phyloP scores from a whole-genome alignment of 306 rosid genomes.

The Canavalia ensiformis region DNA sequence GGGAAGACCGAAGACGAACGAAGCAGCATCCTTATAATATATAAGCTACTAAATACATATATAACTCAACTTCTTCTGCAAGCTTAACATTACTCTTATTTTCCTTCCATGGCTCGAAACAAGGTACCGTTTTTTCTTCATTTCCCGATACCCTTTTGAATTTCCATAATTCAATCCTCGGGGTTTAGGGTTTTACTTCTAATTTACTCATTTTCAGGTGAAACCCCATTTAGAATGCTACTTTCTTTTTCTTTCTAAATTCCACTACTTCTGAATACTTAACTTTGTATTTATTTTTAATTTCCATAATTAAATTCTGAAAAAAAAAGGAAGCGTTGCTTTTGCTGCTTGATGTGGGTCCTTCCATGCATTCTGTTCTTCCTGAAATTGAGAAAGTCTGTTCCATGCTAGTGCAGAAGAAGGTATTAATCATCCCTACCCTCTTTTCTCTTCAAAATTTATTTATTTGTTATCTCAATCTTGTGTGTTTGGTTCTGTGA shows the following conservation, averaged over 20 bases:
- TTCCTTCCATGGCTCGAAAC: conserved; percentile 73
- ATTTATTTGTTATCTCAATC: neutral
- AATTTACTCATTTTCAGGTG: neutral
- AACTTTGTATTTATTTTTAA: neutral
- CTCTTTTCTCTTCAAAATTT: conserved; percentile 4
- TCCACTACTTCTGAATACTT: neutral
- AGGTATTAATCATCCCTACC: conserved; percentile 55
- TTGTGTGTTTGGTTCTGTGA: neutral
- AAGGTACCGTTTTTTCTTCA: conserved; percentile 55
- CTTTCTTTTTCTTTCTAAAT: neutral
- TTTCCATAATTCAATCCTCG: neutral
- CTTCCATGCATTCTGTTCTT: conserved; percentile 83
- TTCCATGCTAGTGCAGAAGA: conserved; percentile 77
- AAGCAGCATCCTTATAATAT: neutral
- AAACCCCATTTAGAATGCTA: neutral
- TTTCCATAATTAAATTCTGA: conserved; percentile 25
- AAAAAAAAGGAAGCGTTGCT: conserved; percentile 70
- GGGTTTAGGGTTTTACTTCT: conserved; percentile 51
- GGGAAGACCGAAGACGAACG: conserved; percentile 23
- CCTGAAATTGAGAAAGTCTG: conserved; percentile 80
- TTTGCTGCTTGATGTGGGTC: conserved; percentile 91
- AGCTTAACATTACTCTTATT: neutral
- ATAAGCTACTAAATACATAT: neutral
- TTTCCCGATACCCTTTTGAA: neutral
- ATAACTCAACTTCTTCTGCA: conserved; percentile 34